Conservation (phyloP, 2,329 filamentous ascomycete species). For the Clarireedia homoeocarpa region DNA sequence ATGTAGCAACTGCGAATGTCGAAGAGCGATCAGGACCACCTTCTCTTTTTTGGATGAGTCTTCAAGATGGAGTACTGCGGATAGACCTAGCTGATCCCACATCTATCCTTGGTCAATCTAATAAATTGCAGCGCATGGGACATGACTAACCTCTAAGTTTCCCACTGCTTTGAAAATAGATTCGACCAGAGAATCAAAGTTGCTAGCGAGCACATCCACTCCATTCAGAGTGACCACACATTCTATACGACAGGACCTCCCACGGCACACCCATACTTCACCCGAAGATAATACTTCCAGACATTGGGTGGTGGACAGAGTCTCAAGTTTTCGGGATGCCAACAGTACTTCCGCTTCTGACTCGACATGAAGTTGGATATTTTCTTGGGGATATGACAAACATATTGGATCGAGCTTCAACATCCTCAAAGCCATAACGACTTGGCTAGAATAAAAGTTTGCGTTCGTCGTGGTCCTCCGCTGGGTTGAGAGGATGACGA, state of each 20-base stretch:
- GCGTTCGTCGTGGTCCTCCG: too few relatives aligned
- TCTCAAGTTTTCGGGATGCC: background rate
- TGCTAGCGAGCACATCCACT: background rate
- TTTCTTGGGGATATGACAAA: slow-evolving; percentile 10
- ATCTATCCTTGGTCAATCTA: slow-evolving; percentile 15
- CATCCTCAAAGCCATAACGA: slow-evolving; percentile 14
- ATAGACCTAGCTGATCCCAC: slow-evolving; percentile 23
- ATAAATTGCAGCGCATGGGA: background rate
- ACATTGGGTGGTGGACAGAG: background rate
- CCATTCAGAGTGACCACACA: slow-evolving; percentile 17
- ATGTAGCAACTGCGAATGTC: slow-evolving; percentile 8
- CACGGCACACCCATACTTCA: slow-evolving; percentile 20
- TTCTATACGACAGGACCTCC: slow-evolving; percentile 16
- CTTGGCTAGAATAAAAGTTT: background rate
- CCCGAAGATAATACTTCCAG: slow-evolving; percentile 18
- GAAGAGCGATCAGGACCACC: slow-evolving; percentile 17
- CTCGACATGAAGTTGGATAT: slow-evolving; percentile 13
- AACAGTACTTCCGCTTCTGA: slow-evolving; percentile 9
- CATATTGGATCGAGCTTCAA: slow-evolving; percentile 14
- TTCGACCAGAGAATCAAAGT: slow-evolving; percentile 8
- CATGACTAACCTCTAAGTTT: slow-evolving; percentile 17
- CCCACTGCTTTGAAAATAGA: slow-evolving; percentile 14
- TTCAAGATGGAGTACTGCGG: slow-evolving; percentile 9
- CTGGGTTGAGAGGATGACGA: too few relatives aligned
- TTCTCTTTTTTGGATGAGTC: background rate